A percentile compares a stretch with the other conserved stretches of the same genome.
Evolutionary conservation across 345 rosid genomes (phyloP).

Genomic region (Linum lewisii): DNA sequence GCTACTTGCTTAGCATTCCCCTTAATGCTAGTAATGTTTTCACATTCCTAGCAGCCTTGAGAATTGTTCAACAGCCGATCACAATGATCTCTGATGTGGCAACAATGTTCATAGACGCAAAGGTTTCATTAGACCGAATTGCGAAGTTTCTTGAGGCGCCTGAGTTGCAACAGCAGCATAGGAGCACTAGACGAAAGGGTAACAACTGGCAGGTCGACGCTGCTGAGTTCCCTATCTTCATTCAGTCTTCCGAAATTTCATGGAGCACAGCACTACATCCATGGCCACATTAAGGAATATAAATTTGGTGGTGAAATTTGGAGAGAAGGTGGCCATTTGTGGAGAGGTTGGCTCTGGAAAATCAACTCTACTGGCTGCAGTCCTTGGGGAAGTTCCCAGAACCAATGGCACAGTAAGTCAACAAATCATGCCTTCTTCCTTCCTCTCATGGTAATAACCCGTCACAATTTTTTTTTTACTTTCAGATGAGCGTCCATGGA

Average conservation of each 20-base stretch:
- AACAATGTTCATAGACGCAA: slow-evolving; percentile 43
- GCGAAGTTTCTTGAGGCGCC: slow-evolving; percentile 42
- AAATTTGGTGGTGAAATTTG: slow-evolving; percentile 35
- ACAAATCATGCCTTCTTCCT: no score
- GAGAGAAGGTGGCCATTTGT: slow-evolving; percentile 58
- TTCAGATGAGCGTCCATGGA: slow-evolving; percentile 40
- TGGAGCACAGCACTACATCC: slow-evolving; percentile 41
- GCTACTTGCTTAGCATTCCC: slow-evolving; percentile 31
- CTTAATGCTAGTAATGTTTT: slow-evolving; percentile 49
- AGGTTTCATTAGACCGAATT: slow-evolving; percentile 58
- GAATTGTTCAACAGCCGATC: slow-evolving; percentile 42
- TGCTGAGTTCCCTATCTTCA: neutral
- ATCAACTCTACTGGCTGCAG: slow-evolving; percentile 52
- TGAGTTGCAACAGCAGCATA: slow-evolving; percentile 36
- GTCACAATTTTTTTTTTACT: no score
- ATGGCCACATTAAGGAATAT: slow-evolving; percentile 36
- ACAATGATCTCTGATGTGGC: slow-evolving; percentile 41
- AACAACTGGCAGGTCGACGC: no score
- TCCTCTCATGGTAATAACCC: no score
- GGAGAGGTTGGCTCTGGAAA: slow-evolving; percentile 75
- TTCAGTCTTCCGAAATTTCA: slow-evolving; percentile 1
- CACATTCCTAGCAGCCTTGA: slow-evolving; percentile 53
- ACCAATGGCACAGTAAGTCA: slow-evolving; percentile 33
- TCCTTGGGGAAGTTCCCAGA: slow-evolving; percentile 63
- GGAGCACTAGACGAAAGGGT: slow-evolving; percentile 17